Conservation (phyloP, 352 stramenopile species). For the Vaucheria bursata region DNA sequence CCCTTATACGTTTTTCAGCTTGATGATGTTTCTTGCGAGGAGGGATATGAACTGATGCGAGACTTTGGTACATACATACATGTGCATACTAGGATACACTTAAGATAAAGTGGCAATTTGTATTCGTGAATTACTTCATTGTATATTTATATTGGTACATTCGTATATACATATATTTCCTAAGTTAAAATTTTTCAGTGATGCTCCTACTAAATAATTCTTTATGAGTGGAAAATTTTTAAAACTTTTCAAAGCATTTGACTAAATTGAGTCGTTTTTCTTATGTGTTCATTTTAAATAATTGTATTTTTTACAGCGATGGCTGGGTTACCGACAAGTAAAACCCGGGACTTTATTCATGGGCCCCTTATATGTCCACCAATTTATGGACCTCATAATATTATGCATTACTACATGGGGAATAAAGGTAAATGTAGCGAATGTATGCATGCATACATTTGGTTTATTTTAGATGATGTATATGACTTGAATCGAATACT, state of each 20-base stretch:
- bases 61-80: constrained; percentile 5
- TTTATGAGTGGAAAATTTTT: too few species aligned
- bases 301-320: constrained; percentile 2
- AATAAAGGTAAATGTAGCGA: background rate
- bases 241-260: too few species aligned
- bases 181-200: too few species aligned
- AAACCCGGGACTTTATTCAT: background rate
- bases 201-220: too few species aligned
- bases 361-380: constrained; percentile 1
- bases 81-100: too few species aligned
- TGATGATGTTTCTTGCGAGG: background rate
- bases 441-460: background rate
- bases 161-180: background rate
- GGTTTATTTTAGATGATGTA: too few species aligned
- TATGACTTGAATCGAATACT: too few species aligned
- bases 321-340: background rate
- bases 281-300: too few species aligned
- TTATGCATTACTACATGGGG: constrained; percentile 9
- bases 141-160: too few species aligned
- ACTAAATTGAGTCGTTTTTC: too few species aligned
- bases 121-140: too few species aligned
- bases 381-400: background rate
- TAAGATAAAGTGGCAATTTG: too few species aligned
- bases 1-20: background rate
- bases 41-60: background rate